Evolutionary conservation across 257 asterid species (phyloP).

Genomic region (Capsicum pubescens): DNA sequence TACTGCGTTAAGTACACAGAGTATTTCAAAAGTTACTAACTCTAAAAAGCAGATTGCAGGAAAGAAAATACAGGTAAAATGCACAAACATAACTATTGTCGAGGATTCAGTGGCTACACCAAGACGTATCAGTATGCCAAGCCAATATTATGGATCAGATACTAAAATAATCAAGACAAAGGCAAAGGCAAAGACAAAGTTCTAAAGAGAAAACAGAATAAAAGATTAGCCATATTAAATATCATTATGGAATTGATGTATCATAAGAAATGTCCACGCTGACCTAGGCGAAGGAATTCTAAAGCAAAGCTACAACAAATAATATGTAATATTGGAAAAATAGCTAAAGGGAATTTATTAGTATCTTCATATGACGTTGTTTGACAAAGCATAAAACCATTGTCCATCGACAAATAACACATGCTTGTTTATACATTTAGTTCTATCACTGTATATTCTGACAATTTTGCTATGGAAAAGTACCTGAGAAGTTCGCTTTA

Average conservation of each 20-base stretch:
- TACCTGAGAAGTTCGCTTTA: slow-evolving; percentile 85
- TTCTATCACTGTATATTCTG: background rate
- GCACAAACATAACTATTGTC: background rate
- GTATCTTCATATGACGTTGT: background rate
- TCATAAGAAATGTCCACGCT: background rate
- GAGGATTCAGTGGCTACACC: no score
- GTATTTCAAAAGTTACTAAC: background rate
- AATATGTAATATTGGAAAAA: background rate
- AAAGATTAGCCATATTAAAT: background rate
- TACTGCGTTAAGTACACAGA: background rate
- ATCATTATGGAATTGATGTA: background rate
- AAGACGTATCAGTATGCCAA: no score
- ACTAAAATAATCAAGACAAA: no score
- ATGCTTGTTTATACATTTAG: no score
- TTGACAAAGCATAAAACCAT: background rate
- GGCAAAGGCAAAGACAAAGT: no score
- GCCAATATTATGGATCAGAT: no score
- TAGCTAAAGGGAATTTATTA: no score
- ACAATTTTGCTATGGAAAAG: background rate
- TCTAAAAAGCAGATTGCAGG: slow-evolving; percentile 3
- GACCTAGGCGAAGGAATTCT: background rate
- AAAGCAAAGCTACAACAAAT: background rate
- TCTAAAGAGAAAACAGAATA: slow-evolving; percentile 14
- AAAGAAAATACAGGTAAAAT: background rate
- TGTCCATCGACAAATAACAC: background rate